Conservation (phyloP, 2,329 filamentous ascomycete species). For the Pseudogymnoascus sp. region DNA sequence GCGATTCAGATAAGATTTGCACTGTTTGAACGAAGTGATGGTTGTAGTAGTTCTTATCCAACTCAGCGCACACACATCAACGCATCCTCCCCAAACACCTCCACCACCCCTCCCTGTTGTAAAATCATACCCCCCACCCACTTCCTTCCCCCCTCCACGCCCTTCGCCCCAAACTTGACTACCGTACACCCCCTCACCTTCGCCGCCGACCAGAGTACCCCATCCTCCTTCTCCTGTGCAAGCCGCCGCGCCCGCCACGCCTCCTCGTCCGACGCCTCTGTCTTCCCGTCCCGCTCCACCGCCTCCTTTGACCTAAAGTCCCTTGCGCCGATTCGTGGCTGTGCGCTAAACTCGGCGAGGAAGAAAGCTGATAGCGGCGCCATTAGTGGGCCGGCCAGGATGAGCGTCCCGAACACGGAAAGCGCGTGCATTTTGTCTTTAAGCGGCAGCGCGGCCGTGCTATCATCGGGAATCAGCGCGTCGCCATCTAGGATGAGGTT, state of each 20-base stretch:
- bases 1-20: background rate
- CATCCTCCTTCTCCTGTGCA: conserved; percentile 48
- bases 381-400: conserved; percentile 69
- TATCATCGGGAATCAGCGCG: conserved; percentile 31
- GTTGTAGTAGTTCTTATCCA: background rate
- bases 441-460: conserved; percentile 32
- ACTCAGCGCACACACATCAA: conserved; percentile 60
- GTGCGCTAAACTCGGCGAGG: conserved; percentile 65
- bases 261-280: conserved; percentile 36
- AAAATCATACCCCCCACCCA: conserved; percentile 74
- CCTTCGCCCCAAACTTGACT: conserved; percentile 81
- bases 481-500: conserved; percentile 66
- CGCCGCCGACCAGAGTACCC: conserved; percentile 76
- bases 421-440: conserved; percentile 64
- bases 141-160: conserved; percentile 70
- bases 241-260: conserved; percentile 51
- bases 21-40: background rate
- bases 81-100: conserved; percentile 72
- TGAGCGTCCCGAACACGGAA: conserved; percentile 75
- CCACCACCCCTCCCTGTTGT: conserved; percentile 64
- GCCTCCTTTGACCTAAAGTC: conserved; percentile 60
- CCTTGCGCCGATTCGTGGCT: conserved; percentile 75
- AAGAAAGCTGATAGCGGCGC: conserved; percentile 64
- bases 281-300: conserved; percentile 35
- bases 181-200: conserved; percentile 75